These are phyloP conservation scores for Acanthamoeba quina DNA, from an alignment of 208 protist genomes.

Conservation along the genomic window DNA sequence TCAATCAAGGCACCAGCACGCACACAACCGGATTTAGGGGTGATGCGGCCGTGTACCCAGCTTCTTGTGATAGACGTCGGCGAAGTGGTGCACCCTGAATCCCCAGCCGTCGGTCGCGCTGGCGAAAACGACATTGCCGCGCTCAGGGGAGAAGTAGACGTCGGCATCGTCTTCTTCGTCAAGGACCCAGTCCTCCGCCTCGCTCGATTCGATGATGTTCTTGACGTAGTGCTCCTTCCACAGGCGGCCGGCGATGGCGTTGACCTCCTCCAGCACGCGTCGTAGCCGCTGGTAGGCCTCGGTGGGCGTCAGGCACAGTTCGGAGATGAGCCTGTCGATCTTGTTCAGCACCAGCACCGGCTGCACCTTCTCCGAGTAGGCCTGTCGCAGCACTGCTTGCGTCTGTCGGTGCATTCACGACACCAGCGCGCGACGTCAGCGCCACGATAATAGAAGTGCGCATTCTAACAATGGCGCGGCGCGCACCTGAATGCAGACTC, in stretches of 20 bases:
- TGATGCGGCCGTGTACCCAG: conserved; percentile 77
- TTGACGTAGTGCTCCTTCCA: conserved; percentile 61
- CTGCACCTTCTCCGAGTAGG: conserved; percentile 95
- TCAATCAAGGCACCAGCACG: neutral
- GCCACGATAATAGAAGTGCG: no score
- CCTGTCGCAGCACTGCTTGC: conserved; percentile 96
- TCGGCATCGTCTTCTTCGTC: conserved; percentile 86
- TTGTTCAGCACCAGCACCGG: conserved; percentile 99
- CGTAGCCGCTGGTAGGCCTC: conserved; percentile 95
- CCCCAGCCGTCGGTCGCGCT: conserved; percentile 96
- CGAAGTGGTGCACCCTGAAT: conserved; percentile 93
- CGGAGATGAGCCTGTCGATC: conserved; percentile 96
- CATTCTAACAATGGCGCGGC: neutral
- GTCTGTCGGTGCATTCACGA: conserved; percentile 87
- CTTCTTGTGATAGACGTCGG: conserved; percentile 94
- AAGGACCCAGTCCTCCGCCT: conserved; percentile 74
- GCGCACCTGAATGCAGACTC: conserved; percentile 95
- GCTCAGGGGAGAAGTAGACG: conserved; percentile 96
- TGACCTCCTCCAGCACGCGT: conserved; percentile 95
- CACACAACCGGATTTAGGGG: no score
- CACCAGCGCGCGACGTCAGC: no score
- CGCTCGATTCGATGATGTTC: conserved; percentile 88
- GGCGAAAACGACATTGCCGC: conserved; percentile 98
- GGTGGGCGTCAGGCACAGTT: conserved; percentile 94
- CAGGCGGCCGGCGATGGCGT: conserved; percentile 88